Evolutionary conservation across 768 basidiomycete genomes (phyloP).

Genomic region (Serpula lacrymans): DNA sequence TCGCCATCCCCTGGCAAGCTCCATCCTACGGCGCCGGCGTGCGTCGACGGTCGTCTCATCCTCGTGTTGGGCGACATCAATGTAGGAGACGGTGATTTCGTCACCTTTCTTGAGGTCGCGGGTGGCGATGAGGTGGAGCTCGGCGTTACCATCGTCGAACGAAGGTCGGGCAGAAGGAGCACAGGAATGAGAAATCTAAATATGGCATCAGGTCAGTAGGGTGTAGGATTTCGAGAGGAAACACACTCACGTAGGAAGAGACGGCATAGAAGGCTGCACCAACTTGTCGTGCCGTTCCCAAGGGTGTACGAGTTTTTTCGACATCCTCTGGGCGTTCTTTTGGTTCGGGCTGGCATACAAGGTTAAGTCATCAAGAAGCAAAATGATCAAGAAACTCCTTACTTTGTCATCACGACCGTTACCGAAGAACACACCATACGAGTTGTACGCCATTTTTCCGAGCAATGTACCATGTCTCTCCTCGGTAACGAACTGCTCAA

Average conservation of each 20-base stretch:
- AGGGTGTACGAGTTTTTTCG: constrained; percentile 74
- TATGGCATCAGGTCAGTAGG: not conserved
- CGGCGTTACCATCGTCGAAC: constrained; percentile 63
- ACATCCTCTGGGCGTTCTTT: constrained; percentile 60
- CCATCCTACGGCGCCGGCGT: constrained; percentile 61
- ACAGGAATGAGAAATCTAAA: constrained; percentile 70
- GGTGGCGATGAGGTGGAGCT: constrained; percentile 67
- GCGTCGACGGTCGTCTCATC: constrained; percentile 54
- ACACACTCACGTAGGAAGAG: constrained; percentile 60
- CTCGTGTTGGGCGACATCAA: constrained; percentile 57
- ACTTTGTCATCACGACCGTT: constrained; percentile 74
- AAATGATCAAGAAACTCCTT: constrained; percentile 10
- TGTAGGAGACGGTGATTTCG: constrained; percentile 71
- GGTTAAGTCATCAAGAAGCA: constrained; percentile 3
- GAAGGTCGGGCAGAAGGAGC: constrained; percentile 60
- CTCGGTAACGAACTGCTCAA: constrained; percentile 67
- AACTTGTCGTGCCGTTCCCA: constrained; percentile 71
- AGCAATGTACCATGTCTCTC: constrained; percentile 58
- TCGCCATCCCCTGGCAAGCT: constrained; percentile 78
- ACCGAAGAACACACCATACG: constrained; percentile 66
- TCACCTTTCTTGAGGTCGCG: constrained; percentile 71
- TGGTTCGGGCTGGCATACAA: constrained; percentile 43
- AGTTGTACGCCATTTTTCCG: constrained; percentile 76
- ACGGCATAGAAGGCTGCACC: constrained; percentile 74
- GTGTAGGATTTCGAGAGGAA: not conserved